These are phyloP conservation scores for Toxicodendron radicans DNA, from an alignment of 345 rosid species.

Conservation along the genomic window DNA sequence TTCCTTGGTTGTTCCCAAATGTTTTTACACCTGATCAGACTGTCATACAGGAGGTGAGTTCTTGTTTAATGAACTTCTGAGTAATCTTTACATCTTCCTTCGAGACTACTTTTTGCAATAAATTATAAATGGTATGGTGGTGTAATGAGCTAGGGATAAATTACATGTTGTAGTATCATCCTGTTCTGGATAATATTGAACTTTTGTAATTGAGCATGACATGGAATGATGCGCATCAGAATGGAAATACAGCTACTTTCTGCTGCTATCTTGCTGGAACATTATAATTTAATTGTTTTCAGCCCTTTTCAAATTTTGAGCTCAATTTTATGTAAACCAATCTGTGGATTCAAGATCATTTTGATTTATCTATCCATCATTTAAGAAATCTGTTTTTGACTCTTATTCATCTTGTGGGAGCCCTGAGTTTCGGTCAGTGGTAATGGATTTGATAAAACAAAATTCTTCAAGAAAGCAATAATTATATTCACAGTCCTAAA, in stretches of 20 bases:
- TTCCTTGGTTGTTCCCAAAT: constrained; percentile 72
- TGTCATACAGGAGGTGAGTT: constrained; percentile 62
- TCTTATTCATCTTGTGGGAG: neutral
- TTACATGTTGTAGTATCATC: neutral
- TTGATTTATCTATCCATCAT: neutral
- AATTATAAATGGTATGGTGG: neutral
- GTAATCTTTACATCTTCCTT: constrained; percentile 15
- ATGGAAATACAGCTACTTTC: neutral
- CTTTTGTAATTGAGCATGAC: neutral
- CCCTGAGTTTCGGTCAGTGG: neutral
- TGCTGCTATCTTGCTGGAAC: neutral
- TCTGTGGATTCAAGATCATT: neutral
- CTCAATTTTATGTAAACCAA: neutral
- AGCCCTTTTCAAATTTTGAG: neutral
- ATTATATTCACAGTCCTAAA: neutral
- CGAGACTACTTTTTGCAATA: neutral
- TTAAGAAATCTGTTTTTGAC: neutral
- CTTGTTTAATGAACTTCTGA: constrained; percentile 10
- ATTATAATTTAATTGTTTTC: neutral
- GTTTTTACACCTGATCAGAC: constrained; percentile 64
- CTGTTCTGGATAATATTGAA: neutral
- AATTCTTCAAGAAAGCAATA: neutral
- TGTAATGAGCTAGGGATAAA: neutral
- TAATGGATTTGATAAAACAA: constrained; percentile 1
- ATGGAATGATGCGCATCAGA: neutral